Evolutionary conservation across 2,329 filamentous ascomycete genomes (phyloP).

Genomic region (Diplodia scrobiculata): DNA sequence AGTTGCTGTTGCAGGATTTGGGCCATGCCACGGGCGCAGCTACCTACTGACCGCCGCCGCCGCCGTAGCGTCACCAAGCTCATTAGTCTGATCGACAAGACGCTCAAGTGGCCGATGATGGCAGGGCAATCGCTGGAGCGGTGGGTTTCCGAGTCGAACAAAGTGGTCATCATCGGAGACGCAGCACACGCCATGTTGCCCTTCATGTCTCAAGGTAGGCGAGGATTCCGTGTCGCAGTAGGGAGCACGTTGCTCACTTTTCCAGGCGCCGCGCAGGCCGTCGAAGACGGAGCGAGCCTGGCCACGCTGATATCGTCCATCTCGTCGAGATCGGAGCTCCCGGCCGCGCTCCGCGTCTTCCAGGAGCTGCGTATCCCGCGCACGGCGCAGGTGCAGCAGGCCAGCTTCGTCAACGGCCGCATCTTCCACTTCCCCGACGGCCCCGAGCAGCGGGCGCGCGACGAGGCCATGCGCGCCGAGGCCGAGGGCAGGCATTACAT

Average conservation of each 20-base stretch:
- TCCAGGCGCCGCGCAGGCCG: conserved; percentile 58
- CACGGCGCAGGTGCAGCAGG: conserved; percentile 49
- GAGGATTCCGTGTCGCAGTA: background rate
- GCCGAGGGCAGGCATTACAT: conserved; percentile 8
- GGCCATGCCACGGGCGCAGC: background rate
- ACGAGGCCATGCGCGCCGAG: conserved; percentile 33
- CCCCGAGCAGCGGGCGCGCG: conserved; percentile 34
- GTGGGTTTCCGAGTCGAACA: conserved; percentile 32
- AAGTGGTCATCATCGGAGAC: conserved; percentile 34
- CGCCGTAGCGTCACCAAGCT: conserved; percentile 34
- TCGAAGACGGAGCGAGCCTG: conserved; percentile 68
- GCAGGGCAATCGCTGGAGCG: conserved; percentile 29
- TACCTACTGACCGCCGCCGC: conserved; percentile 25
- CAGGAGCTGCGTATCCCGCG: conserved; percentile 44
- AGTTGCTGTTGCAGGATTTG: conserved; percentile 38
- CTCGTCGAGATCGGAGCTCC: conserved; percentile 35
- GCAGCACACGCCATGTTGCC: conserved; percentile 36
- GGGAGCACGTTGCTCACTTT: background rate
- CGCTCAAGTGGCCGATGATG: conserved; percentile 36
- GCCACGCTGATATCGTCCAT: conserved; percentile 49
- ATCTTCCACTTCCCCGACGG: conserved; percentile 49
- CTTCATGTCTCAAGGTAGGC: conserved; percentile 40
- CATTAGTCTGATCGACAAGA: conserved; percentile 34
- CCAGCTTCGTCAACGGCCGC: conserved; percentile 51
- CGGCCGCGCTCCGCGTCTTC: conserved; percentile 43